Percentiles rank a stretch among this genome's conserved stretches.
Evolutionary conservation across 2,329 filamentous ascomycete species (phyloP).

Genomic region (Chalara sp.): DNA sequence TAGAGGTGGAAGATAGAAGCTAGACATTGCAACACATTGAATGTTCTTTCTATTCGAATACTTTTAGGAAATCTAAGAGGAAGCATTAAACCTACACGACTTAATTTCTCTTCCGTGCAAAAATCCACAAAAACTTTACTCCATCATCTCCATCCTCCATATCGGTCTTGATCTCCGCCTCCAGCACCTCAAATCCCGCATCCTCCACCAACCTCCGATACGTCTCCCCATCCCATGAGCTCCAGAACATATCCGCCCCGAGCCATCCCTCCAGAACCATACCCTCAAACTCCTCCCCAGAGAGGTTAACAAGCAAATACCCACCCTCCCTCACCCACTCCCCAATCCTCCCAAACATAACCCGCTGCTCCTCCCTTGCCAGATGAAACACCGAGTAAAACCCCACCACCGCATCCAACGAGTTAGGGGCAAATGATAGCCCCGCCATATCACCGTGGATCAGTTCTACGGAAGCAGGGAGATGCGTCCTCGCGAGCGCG

Average conservation of each 20-base stretch:
- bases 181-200: conserved; percentile 1
- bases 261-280: background rate
- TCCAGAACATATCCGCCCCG: conserved; percentile 8
- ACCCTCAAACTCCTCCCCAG: background rate
- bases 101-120: conserved; percentile 1
- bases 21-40: too few species aligned
- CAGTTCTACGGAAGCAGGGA: background rate
- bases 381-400: conserved; percentile 40
- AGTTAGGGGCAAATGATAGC: conserved; percentile 25
- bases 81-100: too few species aligned
- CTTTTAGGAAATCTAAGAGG: too few species aligned
- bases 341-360: conserved; percentile 28
- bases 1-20: too few species aligned
- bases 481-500: conserved; percentile 21
- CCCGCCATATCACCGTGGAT: conserved; percentile 34
- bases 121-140: conserved; percentile 6
- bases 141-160: conserved; percentile 7
- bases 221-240: conserved; percentile 3
- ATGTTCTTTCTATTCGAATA: too few species aligned
- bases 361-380: conserved; percentile 33
- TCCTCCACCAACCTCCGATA: conserved; percentile 1
- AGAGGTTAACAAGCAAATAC: conserved; percentile 32
- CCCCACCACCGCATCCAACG: conserved; percentile 34
- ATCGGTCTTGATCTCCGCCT: background rate
- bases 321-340: conserved; percentile 37